Conservation (phyloP, 2,329 filamentous ascomycete species). For the Sclerotinia borealis region DNA sequence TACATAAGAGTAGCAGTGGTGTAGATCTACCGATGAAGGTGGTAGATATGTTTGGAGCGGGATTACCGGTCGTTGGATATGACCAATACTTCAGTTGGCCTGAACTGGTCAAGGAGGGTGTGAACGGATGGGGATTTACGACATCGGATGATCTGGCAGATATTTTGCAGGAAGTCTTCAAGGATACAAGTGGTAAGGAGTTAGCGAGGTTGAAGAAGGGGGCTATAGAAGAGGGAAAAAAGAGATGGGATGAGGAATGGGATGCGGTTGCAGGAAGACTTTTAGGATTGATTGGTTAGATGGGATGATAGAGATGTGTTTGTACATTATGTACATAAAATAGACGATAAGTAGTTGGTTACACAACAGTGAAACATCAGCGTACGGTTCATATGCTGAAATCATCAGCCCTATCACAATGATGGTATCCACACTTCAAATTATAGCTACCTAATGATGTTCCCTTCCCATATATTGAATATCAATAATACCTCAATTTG, state of each 20-base stretch:
- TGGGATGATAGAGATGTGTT: not conserved
- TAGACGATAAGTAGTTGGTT: not conserved
- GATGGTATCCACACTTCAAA: not conserved
- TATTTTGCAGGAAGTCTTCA: conserved; percentile 60
- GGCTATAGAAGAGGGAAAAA: conserved; percentile 65
- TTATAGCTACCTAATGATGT: not conserved
- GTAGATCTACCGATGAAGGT: conserved; percentile 99
- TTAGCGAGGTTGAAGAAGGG: conserved; percentile 59
- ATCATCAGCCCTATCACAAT: not conserved
- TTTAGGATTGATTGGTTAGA: conserved; percentile 41
- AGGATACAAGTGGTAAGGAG: conserved; percentile 42
- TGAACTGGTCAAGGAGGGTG: conserved; percentile 81
- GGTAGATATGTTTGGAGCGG: conserved; percentile 96
- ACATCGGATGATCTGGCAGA: conserved; percentile 59
- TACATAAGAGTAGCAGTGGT: conserved; percentile 90
- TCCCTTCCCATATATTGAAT: no score
- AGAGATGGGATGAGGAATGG: conserved; percentile 93
- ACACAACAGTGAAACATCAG: no score
- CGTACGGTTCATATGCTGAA: no score
- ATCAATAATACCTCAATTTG: no score
- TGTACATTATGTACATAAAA: not conserved
- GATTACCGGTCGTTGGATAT: conserved; percentile 85
- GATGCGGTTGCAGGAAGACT: conserved; percentile 71
- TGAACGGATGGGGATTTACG: conserved; percentile 81
- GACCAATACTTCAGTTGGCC: conserved; percentile 78